These are phyloP conservation scores for Alternaria triticina DNA, from an alignment of 2,329 filamentous ascomycete species.

Conservation along the genomic window DNA sequence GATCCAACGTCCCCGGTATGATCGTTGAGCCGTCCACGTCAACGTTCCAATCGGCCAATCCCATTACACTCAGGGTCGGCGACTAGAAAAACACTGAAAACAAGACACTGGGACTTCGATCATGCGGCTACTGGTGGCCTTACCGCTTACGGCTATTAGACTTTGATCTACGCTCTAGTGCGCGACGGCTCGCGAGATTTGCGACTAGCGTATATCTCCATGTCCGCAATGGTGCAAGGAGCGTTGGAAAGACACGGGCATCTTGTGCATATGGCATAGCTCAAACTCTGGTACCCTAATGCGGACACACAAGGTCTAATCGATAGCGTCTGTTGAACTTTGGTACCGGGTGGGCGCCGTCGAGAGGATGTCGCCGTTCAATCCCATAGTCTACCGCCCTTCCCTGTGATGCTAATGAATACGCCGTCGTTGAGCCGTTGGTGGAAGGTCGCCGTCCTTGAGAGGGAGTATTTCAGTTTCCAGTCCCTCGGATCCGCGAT, in stretches of 20 bases:
- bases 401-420: not conserved
- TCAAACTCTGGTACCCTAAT: slow-evolving; percentile 2
- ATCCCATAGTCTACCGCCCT: slow-evolving; percentile 8
- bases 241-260: slow-evolving; percentile 1
- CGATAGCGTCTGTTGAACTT: not conserved
- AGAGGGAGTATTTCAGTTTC: not conserved
- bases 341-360: slow-evolving; percentile 5
- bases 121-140: slow-evolving; percentile 9
- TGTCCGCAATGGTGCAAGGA: slow-evolving; percentile 3
- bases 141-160: slow-evolving; percentile 10
- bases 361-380: slow-evolving; percentile 4
- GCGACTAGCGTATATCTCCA: slow-evolving; percentile 12
- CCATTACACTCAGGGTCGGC: slow-evolving; percentile 2
- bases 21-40: slow-evolving; percentile 5
- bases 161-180: slow-evolving; percentile 13
- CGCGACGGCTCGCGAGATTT: slow-evolving; percentile 6
- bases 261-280: slow-evolving; percentile 2
- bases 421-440: slow-evolving; percentile 3
- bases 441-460: not conserved
- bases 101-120: slow-evolving; percentile 3
- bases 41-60: not conserved
- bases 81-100: slow-evolving; percentile 11
- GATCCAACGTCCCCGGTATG: not conserved
- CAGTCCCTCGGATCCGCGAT: slow-evolving; percentile 3
- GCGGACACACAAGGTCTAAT: not conserved